Base-by-base conservation (phyloP, 2,329 filamentous ascomycete species). In the Sclerotinia glacialis region DNA sequence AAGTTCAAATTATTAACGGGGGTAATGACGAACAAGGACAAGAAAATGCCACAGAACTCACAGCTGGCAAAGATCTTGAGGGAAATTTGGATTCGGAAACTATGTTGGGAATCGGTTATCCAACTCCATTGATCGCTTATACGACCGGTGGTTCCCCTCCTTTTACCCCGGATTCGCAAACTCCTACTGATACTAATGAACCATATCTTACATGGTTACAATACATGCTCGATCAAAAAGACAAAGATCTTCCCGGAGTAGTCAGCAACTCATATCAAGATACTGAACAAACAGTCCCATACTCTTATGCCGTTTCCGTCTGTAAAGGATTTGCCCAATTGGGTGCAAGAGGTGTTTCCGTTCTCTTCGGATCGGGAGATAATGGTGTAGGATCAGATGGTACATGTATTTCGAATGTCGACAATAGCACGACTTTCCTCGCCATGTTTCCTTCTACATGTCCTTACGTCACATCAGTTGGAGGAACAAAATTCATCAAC, bases 381-480 rank as follows among this genome's bases (percentile, higher is more conserved):
- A 80, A 79, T 40, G 83, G 82, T 21, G 78, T 81, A 2, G 77
- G 77, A 3, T 80, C 76, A 5, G 77, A 77, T 26, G 63, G 67
- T 8, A 66, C 67, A 21, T 70, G 71, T 60, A 70, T 80, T 62
- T 80, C 81, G 68, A 86, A 87, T 71, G 85, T 89, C 66, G 87
- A 86, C 34, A 79, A 84, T 65, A 81, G 78, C 5, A 80, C 81
- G 12, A 79, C 81, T 23, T 86, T 88, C 73, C 79, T 86, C 47
- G 81, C 87, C 1, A 82, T 81, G 2, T 91, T 90, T 76, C 88
- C 89, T 0, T 83, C 83, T 0, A 83, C 83, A 0, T 91, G 89
- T 71, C 88, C 88, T 0, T 91, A 84, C 75, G 83, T 90, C 16
- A 90, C 88, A 0, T 78, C 82, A 2, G 83, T 91, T 1, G 88